Evolutionary conservation across 164 flowering plant species (phyloP), one percentile per base, ranked within the genome.

Genomic region (Umbellularia californica): DNA sequence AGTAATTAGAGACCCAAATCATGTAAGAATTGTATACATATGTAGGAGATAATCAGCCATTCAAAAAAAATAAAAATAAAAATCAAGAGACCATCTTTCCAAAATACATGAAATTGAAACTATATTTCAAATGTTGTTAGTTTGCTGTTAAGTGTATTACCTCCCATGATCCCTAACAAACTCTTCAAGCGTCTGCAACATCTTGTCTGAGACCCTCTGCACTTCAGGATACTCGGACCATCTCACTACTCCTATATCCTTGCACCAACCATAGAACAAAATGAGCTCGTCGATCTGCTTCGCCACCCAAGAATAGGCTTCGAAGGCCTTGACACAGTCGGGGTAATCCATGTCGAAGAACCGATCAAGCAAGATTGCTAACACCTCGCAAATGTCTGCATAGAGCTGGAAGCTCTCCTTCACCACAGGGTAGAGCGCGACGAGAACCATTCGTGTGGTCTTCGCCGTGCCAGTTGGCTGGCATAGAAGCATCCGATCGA

Each of bases 231-330:
- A 90, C 76, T 89, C 94, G 0, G 87, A 82, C 7, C 92, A 83
- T 70, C 90, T 79, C 2, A 90, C 91, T 55, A 90, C 77, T 24
- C 97, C 97, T 19, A 73, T 73, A 35, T 87, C 89, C 87, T 87
- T 89, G 23, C 89, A 88, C 94, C 93, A 92, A 71, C 71, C 73
- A 75, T 90, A 92, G 58, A 90, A 89, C 55, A 67, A 83, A 22
- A 79, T 83, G 52, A 93, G 95, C 82, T 93, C 94, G 75, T 91
- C 92, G 80, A 90, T 82, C 85, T 81, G 89, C 82, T 87, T 90
- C 0, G 89, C 90, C 0, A 88, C 84, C 73, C 81, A 72, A n/a
- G 74, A 83, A 83, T 86, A 90, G 25, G 82, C 81, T 64, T 90
- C 90, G 58, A 85, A 87, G 6, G 81, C 82, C 74, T 85, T 89